These are phyloP conservation scores for Venturia pyrina DNA, from an alignment of 2,329 filamentous ascomycete genomes.

Conservation along the genomic window DNA sequence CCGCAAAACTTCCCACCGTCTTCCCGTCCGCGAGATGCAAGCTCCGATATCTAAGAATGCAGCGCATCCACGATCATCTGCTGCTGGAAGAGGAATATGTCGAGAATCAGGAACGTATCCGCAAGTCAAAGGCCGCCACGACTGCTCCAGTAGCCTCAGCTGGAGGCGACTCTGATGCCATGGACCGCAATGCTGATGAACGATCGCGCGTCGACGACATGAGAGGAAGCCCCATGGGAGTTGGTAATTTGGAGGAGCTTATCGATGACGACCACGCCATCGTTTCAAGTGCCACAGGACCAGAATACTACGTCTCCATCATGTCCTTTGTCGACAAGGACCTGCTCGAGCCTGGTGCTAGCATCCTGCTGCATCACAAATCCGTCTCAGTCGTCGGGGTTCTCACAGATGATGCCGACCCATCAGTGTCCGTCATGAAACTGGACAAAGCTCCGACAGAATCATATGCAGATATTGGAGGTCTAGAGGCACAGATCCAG, in stretches of 20 bases:
- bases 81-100: conserved; percentile 97
- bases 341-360: conserved; percentile 88
- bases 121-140: conserved; percentile 81
- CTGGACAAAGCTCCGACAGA: conserved; percentile 97
- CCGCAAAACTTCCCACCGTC: conserved; percentile 87
- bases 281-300: conserved; percentile 91
- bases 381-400: conserved; percentile 97
- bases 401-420: conserved; percentile 90
- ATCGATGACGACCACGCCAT: conserved; percentile 99
- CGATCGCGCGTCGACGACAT: conserved; percentile 93
- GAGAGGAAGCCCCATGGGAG: conserved; percentile 96
- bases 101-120: conserved; percentile 92
- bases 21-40: conserved; percentile 97
- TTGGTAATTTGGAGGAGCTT: conserved; percentile 94
- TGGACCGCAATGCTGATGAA: conserved; percentile 89
- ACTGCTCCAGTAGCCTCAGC: conserved; percentile 48
- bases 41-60: conserved; percentile 92
- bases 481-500: conserved; percentile 88
- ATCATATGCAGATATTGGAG: conserved; percentile 97
- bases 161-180: conserved; percentile 60
- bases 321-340: conserved; percentile 99
- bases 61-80: conserved; percentile 94
- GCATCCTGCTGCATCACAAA: conserved; percentile 93
- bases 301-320: conserved; percentile 98
- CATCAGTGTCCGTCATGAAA: conserved; percentile 97